Conservation (phyloP, 495 filamentous ascomycete species). For the Tuber calosporum region DNA sequence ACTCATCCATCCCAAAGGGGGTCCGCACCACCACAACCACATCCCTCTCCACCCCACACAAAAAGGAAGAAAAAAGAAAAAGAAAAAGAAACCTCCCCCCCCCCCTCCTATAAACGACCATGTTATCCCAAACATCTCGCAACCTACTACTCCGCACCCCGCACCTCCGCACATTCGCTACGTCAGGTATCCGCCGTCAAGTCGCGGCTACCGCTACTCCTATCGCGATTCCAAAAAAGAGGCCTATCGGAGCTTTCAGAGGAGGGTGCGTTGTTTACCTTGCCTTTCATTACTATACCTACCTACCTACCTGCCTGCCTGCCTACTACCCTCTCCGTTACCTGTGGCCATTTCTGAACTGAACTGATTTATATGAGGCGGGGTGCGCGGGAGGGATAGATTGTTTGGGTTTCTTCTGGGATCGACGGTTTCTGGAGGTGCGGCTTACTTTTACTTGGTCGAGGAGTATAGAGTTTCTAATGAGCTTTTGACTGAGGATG, state of each 20-base stretch:
- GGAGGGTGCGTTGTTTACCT: constrained; percentile 63
- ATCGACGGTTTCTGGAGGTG: constrained; percentile 65
- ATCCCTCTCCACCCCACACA: not conserved
- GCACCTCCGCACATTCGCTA: constrained; percentile 17
- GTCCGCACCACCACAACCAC: constrained; percentile 1
- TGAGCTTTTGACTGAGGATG: constrained; percentile 89
- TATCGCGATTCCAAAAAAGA: constrained; percentile 54
- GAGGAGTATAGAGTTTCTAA: constrained; percentile 91
- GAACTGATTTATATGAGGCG: constrained; percentile 15
- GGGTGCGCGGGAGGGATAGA: constrained; percentile 47
- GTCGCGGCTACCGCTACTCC: not conserved
- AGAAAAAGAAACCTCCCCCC: no score
- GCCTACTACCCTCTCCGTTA: constrained; percentile 12
- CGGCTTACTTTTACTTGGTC: constrained; percentile 83
- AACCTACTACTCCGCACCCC: not conserved
- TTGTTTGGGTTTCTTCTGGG: constrained; percentile 92
- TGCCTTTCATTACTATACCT: no score
- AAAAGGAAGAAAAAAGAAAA: no score
- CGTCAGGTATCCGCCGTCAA: constrained; percentile 24
- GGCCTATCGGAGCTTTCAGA: constrained; percentile 83
- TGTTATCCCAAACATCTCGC: constrained; percentile 1
- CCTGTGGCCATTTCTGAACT: not conserved
- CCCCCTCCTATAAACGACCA: not conserved
- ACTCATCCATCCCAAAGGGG: constrained; percentile 2
- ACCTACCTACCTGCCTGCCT: no score